A percentile compares a stretch with the other conserved stretches of the same genome.
Conservation (phyloP, 2,329 filamentous ascomycete species). For the Bipolaris sorokiniana region DNA sequence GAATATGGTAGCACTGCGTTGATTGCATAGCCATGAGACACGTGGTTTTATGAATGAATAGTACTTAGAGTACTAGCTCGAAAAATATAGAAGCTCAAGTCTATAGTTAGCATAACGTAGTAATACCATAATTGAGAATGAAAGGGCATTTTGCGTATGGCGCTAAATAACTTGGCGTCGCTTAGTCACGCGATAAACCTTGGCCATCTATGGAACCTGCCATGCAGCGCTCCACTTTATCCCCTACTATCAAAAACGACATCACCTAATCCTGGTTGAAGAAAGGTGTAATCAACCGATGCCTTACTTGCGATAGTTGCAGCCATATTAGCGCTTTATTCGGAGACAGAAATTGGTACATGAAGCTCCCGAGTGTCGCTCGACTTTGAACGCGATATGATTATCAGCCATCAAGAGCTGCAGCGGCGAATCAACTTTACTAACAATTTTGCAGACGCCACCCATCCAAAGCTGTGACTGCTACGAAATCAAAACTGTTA, state of each 20-base stretch:
- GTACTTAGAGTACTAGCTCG: background rate
- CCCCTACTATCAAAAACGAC: slow-evolving; percentile 13
- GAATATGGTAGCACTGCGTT: background rate
- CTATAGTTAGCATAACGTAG: background rate
- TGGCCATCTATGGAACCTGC: slow-evolving; percentile 15
- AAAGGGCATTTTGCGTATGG: background rate
- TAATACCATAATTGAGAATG: background rate
- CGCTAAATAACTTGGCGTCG: slow-evolving; percentile 17
- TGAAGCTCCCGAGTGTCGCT: slow-evolving; percentile 7
- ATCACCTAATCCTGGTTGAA: slow-evolving; percentile 3
- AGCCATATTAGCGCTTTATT: background rate
- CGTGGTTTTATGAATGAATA: background rate
- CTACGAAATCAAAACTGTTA: background rate
- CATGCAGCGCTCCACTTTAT: slow-evolving; percentile 18
- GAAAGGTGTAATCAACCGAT: background rate
- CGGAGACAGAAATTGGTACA: slow-evolving; percentile 4
- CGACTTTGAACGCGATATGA: slow-evolving; percentile 7
- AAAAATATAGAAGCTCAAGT: background rate
- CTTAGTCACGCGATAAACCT: slow-evolving; percentile 15
- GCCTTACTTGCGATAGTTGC: background rate
- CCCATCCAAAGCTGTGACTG: background rate
- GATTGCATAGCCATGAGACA: background rate
- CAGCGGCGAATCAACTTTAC: slow-evolving; percentile 5
- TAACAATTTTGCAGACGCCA: slow-evolving; percentile 8
- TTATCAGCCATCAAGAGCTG: slow-evolving; percentile 12